These are phyloP conservation scores for Spongospora subterranea DNA, from an alignment of 208 protist genomes.

Conservation along the genomic window DNA sequence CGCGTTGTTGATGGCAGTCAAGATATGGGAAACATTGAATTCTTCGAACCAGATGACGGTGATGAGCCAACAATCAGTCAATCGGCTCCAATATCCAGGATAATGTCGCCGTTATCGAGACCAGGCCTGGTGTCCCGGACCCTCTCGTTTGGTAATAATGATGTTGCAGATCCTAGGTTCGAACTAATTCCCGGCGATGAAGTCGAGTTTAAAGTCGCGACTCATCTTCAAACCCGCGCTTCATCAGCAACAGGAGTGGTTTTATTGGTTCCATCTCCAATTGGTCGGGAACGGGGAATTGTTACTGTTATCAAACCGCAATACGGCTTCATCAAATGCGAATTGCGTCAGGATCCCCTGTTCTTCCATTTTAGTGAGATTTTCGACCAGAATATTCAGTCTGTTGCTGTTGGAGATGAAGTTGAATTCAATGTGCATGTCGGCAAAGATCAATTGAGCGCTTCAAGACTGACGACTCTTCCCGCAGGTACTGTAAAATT, in stretches of 20 bases:
- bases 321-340: conserved; percentile 54
- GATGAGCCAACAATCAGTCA: background rate
- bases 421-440: conserved; percentile 21
- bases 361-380: conserved; percentile 55
- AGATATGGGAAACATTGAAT: background rate
- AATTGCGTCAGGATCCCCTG: conserved; percentile 17
- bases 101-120: background rate
- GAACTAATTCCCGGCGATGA: conserved; percentile 26
- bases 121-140: background rate
- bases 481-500: background rate
- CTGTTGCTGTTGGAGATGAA: conserved; percentile 1
- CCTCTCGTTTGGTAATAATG: background rate
- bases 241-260: background rate
- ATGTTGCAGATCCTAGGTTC: conserved; percentile 37
- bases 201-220: conserved; percentile 41
- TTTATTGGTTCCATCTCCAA: background rate
- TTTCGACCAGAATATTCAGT: background rate
- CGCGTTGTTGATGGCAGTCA: no score
- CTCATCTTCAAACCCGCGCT: background rate
- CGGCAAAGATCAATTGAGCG: conserved; percentile 39
- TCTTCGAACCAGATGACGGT: background rate
- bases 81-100: conserved; percentile 8
- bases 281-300: conserved; percentile 37
- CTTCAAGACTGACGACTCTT: background rate
- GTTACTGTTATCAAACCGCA: conserved; percentile 27